A percentile compares a stretch with the other conserved stretches of the same genome.
phyloP scores from a whole-genome alignment of 2,329 filamentous ascomycete species.

The Colletotrichum truncatum region DNA sequence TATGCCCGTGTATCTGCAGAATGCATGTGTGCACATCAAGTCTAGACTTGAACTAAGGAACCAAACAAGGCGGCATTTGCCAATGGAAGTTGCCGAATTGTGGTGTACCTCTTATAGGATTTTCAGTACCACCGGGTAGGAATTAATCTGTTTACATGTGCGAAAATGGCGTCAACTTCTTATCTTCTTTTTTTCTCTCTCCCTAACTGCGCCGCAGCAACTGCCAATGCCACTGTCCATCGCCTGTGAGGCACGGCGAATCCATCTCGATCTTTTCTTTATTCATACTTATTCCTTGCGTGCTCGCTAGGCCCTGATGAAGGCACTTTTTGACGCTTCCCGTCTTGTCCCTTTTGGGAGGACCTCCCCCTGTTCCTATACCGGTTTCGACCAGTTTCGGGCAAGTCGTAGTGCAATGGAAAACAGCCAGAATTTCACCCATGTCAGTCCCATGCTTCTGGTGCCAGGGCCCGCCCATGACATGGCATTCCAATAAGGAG shows the following conservation, averaged over 20 bases:
- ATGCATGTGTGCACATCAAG: background rate
- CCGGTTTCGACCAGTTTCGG: slow-evolving; percentile 27
- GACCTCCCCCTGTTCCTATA: slow-evolving; percentile 13
- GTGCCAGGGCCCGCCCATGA: slow-evolving; percentile 19
- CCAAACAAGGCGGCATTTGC: background rate
- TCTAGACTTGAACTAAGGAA: background rate
- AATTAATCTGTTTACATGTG: background rate
- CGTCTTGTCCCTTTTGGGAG: slow-evolving; percentile 14
- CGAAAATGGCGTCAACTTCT: background rate
- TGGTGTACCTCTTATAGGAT: background rate
- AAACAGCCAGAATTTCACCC: slow-evolving; percentile 8
- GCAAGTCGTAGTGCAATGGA: slow-evolving; percentile 16
- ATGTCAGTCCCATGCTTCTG: slow-evolving; percentile 15
- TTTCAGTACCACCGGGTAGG: background rate
- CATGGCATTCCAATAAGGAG: slow-evolving; percentile 9
- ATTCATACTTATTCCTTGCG: background rate
- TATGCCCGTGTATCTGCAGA: background rate
- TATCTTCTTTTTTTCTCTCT: background rate
- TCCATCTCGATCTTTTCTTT: background rate
- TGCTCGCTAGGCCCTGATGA: background rate
- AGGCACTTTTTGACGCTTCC: background rate
- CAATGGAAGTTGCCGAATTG: background rate
- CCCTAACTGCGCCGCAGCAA: background rate
- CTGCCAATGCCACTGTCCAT: background rate
- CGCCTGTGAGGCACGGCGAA: background rate